These are phyloP conservation scores for Beauveria sp. DNA, from an alignment of 2,329 filamentous ascomycete species.

Conservation along the genomic window DNA sequence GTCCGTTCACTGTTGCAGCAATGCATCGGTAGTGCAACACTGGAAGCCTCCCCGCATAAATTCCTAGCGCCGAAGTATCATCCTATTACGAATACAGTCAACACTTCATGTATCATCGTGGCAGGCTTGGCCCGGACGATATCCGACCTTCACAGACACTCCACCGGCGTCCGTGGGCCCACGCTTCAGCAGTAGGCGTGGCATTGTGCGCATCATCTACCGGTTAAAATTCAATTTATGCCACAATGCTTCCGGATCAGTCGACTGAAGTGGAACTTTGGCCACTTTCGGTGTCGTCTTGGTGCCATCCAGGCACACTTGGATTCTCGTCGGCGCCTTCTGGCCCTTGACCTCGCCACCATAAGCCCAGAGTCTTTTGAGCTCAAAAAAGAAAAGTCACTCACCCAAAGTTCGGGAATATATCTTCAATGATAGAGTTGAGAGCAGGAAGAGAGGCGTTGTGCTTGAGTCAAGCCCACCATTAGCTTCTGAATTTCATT, in stretches of 20 bases:
- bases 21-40: background rate
- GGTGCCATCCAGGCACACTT: background rate
- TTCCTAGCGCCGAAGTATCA: background rate
- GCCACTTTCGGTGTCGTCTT: background rate
- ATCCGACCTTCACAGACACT: background rate
- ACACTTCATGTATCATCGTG: background rate
- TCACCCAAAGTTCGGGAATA: background rate
- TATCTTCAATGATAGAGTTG: background rate
- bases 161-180: background rate
- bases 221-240: background rate
- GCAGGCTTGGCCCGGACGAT: background rate
- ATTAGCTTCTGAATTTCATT: background rate
- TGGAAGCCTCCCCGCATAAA: background rate
- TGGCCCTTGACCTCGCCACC: background rate
- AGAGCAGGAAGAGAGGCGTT: background rate
- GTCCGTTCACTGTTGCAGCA: background rate
- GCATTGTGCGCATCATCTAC: background rate
- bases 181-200: background rate
- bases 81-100: background rate
- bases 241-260: background rate
- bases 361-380: background rate
- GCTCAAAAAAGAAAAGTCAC: background rate
- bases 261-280: background rate
- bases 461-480: background rate
- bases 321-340: background rate